Percentiles rank a stretch among this genome's conserved stretches.
phyloP scores from a whole-genome alignment of 768 basidiomycete species.

The Leccinum disarticulatum region DNA sequence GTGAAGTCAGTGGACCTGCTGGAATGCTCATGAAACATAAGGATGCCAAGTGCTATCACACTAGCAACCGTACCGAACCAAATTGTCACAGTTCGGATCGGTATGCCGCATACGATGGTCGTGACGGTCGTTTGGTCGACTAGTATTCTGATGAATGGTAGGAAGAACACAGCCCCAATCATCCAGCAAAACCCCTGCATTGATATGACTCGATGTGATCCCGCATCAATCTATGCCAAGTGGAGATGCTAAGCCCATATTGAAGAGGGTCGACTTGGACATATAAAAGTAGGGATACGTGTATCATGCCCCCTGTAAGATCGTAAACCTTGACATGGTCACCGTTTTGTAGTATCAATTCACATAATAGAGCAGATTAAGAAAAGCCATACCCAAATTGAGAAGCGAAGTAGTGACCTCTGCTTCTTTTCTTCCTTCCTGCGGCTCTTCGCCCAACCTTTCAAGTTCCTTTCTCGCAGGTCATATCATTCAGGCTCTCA shows the following conservation, averaged over 20 bases:
- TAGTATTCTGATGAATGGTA: slow-evolving; percentile 40
- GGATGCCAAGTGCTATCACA: slow-evolving; percentile 40
- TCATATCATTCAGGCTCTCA: too few species aligned
- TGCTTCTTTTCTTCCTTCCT: too few species aligned
- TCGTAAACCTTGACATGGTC: slow-evolving; percentile 13
- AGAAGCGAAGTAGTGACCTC: too few species aligned
- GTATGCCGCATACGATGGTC: slow-evolving; percentile 28
- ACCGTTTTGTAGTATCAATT: too few species aligned
- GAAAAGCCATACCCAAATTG: too few species aligned
- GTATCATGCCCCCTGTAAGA: slow-evolving; percentile 39
- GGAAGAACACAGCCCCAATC: slow-evolving; percentile 42
- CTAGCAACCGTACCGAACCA: slow-evolving; percentile 36
- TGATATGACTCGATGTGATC: slow-evolving; percentile 35
- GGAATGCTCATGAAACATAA: slow-evolving; percentile 45
- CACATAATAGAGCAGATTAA: not conserved
- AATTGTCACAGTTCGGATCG: slow-evolving; percentile 42
- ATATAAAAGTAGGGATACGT: slow-evolving; percentile 51
- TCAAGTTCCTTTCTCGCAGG: too few species aligned
- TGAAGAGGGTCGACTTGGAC: slow-evolving; percentile 54
- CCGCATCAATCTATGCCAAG: slow-evolving; percentile 6
- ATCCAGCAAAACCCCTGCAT: slow-evolving; percentile 48
- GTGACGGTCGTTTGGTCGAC: slow-evolving; percentile 20
- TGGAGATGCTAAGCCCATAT: slow-evolving; percentile 47
- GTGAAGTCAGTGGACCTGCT: too few species aligned
- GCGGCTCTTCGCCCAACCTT: too few species aligned